Base-by-base conservation (phyloP, 2,329 filamentous ascomycete genomes). In the Penicillium vulpinum region DNA sequence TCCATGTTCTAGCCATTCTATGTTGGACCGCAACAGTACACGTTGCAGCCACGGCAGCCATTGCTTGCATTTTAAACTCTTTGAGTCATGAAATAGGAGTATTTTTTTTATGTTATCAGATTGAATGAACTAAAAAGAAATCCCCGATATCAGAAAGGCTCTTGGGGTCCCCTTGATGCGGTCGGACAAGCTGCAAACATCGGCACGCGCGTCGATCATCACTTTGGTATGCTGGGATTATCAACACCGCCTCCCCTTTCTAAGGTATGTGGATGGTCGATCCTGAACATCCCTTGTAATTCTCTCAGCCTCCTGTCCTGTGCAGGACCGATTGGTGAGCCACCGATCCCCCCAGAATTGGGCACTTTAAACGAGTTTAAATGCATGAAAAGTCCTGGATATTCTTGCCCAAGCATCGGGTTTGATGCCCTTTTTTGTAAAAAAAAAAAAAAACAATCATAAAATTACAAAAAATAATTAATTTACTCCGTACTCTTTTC, bases 231-330 rank as follows among this genome's bases (percentile, higher is more conserved):
- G 51, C 41, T 51, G 47, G 58, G 62, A 66, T 47, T 62, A 61
- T 39, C 45, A 63, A 68, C 58, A 59, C 40, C 58, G 60, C 60
- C 61, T 58, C 70, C 61, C 62, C 61, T 55, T 64, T 58, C 59
- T 43, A 36, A 55, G 52, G 40, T 16, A 46, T 53, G 50, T n/a
- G 41, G 18, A 26, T 1, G 18, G 54, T 51, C 33, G 48, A 52
- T 56, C 54, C 21, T 43, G 28, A 46, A 29, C 13, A 56, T 52
- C 48, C 41, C 54, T 56, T 56, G 48, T 33, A 49, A 49, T 24
- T n/a, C 6, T 13, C 18, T 33, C 43, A 31, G 22, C 28, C 40
- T 53, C 45, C 16, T 13, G 24, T 28, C 26, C 9, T 31, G 16
- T 43, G 21, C 36, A 26, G 28, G 46, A 33, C 13, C n/a, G 4